Evolutionary conservation across 75 land plant genomes (phyloP).

Genomic region (Cunninghamia lanceolata): DNA sequence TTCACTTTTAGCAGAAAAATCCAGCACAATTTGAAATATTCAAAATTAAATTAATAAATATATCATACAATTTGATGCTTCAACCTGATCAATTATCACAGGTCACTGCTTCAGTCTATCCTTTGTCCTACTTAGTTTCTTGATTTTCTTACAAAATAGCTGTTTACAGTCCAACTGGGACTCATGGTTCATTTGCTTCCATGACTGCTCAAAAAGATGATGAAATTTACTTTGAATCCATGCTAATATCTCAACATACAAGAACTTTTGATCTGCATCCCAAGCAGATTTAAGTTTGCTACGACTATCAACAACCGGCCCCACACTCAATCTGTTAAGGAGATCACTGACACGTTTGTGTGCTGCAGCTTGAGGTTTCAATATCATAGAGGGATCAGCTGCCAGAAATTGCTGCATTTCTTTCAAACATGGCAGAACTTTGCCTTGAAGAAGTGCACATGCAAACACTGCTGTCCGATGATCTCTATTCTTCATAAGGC

Average conservation of each 20-base stretch:
- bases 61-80: neutral
- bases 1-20: neutral
- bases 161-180: conserved; percentile 38
- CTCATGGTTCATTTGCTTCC: conserved; percentile 64
- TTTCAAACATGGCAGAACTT: conserved; percentile 75
- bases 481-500: conserved; percentile 33
- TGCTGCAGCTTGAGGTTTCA: conserved; percentile 58
- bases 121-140: conserved; percentile 12
- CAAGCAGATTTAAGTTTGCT: conserved; percentile 44
- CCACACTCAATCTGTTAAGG: conserved; percentile 38
- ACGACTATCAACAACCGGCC: conserved; percentile 54
- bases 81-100: neutral
- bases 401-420: conserved; percentile 40
- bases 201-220: conserved; percentile 43
- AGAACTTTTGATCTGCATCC: conserved; percentile 42
- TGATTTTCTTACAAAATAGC: conserved; percentile 41
- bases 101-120: neutral
- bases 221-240: conserved; percentile 71
- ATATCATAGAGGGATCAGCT: conserved; percentile 55
- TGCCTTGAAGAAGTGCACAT: conserved; percentile 79
- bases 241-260: conserved; percentile 51
- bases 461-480: conserved; percentile 70
- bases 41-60: too few species aligned
- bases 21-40: too few species aligned
- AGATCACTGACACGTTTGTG: conserved; percentile 79